Evolutionary conservation across 768 basidiomycete genomes (phyloP), one percentile per base, ranked within the genome.

Genomic region (Phaffia australis): DNA sequence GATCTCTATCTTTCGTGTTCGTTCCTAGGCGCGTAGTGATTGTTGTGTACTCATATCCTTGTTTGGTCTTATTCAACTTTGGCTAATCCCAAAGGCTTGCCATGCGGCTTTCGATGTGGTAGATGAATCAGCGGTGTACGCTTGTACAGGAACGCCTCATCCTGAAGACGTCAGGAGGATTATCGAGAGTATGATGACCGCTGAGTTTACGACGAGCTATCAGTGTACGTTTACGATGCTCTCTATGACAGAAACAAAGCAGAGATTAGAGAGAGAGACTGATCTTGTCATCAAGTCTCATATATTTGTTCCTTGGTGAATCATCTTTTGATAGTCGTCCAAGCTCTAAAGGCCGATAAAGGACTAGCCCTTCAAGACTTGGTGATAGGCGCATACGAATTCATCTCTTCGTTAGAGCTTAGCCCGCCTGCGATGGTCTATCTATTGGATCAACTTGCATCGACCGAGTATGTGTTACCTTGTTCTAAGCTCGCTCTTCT

Each of bases 61-160:
- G 27, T 57, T 27, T 56, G 30, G 23, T 32, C 49, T 63, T 35
- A 3, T 30, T 11, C 42, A 9, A 14, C 23, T 25, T 35, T n/a
- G 4, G 11, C 3, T 42, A 16, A 7, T 23, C 29, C 9, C 60
- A 15, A 54, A 79, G 79, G 95, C 95, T 0, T 99, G 95, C 73
- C 91, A 98, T 75, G 93, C 95, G 19, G 95, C 94, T 3, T 99
- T 97, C 74, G 89, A 93, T 52, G 75, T 82, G 14, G 84, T 85
- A 42, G 87, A 88, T 64, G 93, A 97, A 77, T 84, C 84, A 0
- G 91, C 95, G 70, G 84, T 99, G 27, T 99, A 98, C 76, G 89
- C 87, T 71, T 98, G 94, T 75, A 98, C 95, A 0, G 95, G 95
- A 50, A 93, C 85, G 71, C 95, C 95, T 23, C 92, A 97, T 75